Base-by-base conservation (phyloP, 2,329 filamentous ascomycete species). In the Ascochyta viciae-villosae region DNA sequence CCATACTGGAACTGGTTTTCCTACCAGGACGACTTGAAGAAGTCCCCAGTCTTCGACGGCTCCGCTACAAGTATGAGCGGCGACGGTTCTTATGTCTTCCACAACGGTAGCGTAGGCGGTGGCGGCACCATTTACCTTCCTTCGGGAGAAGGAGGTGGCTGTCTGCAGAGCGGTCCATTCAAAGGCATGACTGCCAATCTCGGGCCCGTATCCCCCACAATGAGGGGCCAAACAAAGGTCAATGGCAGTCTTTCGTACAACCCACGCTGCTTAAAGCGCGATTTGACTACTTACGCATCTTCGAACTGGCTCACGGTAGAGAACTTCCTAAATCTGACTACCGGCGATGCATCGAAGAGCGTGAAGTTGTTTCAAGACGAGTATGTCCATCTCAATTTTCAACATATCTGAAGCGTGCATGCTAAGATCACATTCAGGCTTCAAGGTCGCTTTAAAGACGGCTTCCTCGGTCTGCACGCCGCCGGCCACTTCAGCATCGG, bases 1-100 rank as follows among this genome's bases (percentile, higher is more conserved):
- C 77, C 77, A 2, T 84, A 83, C 70, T 81, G 80, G 74, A 81
- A 84, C 67, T 85, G 81, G 80, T 53, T 60, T 24, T 52, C 49
- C 15, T 48, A 59, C 27, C 57, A 60, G 22, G 53, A 64, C 3
- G 46, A 67, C 59, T 76, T 78, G 1, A 62, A 71, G 4, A 55
- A 50, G 5, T 64, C 59, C 3, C 66, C 67, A 2, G 50, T 71
- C 15, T 69, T 71, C 13, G 65, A 71, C 38, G 67, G 67, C 16
- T 62, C 55, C 22, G 57, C 54, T 2, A 64, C 62, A 12, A 81
- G 77, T 49, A 70, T 84, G 50, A 58, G 63, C 33, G 64, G 66
- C 4, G 63, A 67, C 27, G 68, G 68, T 5, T 44, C 46, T 1
- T 61, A 54, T 26, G 37, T 64, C 9, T 50, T 54, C 38, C 64